A percentile compares a stretch with the other conserved stretches of the same genome.
phyloP scores from a whole-genome alignment of 306 rosid genomes.

The Rosa persica region DNA sequence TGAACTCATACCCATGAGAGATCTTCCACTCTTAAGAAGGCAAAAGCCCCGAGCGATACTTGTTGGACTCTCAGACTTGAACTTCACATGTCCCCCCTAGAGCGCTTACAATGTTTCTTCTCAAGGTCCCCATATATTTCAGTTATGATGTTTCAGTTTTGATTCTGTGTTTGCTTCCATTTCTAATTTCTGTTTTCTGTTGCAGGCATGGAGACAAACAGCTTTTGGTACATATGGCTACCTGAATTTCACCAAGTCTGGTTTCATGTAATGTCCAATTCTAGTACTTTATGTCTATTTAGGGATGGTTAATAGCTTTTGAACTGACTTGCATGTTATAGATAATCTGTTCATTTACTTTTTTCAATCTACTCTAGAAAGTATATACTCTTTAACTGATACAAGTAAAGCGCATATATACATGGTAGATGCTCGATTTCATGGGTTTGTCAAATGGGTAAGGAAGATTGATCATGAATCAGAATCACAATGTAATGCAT shows the following conservation, averaged over 20 bases:
- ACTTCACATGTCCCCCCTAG: slow-evolving; percentile 36
- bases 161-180: neutral
- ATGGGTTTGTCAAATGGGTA: neutral
- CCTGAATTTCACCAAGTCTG: slow-evolving; percentile 87
- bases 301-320: neutral
- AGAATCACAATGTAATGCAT: neutral
- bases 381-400: neutral
- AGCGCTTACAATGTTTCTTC: slow-evolving; percentile 61
- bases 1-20: neutral
- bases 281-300: neutral
- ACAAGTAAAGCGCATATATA: neutral
- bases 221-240: slow-evolving; percentile 78
- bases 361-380: neutral
- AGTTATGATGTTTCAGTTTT: neutral
- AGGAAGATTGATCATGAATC: neutral
- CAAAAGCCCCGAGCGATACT: neutral
- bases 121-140: slow-evolving; percentile 41
- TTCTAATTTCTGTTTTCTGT: neutral
- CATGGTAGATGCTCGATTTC: neutral
- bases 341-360: neutral
- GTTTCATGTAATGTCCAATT: slow-evolving; percentile 52
- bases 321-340: neutral
- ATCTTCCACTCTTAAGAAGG: neutral
- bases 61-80: slow-evolving; percentile 11
- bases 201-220: slow-evolving; percentile 77